phyloP scores from a whole-genome alignment of 208 protist genomes.

The Tetramitus jugosus region DNA sequence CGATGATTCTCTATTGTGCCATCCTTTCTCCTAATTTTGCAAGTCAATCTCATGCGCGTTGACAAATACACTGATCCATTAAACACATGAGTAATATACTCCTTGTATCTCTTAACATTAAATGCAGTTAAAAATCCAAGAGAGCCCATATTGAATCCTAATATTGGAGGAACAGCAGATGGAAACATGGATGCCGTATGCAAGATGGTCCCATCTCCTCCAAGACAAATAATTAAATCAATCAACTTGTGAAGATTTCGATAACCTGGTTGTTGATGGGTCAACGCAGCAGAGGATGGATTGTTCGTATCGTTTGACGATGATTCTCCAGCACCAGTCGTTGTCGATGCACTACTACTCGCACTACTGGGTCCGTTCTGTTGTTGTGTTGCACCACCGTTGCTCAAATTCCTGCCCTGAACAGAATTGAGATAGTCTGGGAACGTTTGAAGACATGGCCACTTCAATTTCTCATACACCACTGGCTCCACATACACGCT shows the following conservation, averaged over 20 bases:
- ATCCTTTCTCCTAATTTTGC: not conserved
- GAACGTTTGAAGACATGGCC: not conserved
- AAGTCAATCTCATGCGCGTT: not conserved
- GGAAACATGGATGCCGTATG: slow-evolving; percentile 31
- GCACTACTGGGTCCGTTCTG: not conserved
- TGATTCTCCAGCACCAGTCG: too few relatives aligned
- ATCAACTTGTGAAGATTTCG: slow-evolving; percentile 19
- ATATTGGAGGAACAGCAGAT: slow-evolving; percentile 32
- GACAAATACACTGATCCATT: slow-evolving; percentile 18
- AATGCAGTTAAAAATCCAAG: slow-evolving; percentile 26
- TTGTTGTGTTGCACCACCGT: not conserved
- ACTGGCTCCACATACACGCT: not conserved
- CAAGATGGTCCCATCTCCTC: slow-evolving; percentile 46
- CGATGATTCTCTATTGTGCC: not conserved
- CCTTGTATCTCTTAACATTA: not conserved
- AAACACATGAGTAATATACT: slow-evolving; percentile 20
- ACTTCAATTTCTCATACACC: not conserved
- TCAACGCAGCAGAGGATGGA: not conserved
- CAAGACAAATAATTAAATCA: slow-evolving; percentile 38
- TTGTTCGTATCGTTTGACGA: not conserved
- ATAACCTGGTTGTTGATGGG: not conserved
- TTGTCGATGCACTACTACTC: not conserved
- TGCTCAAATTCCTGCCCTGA: not conserved
- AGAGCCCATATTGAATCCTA: slow-evolving; percentile 42
- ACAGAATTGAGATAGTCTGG: not conserved